Base-by-base conservation (phyloP, 495 filamentous ascomycete genomes). In the Amorphotheca resinae region DNA sequence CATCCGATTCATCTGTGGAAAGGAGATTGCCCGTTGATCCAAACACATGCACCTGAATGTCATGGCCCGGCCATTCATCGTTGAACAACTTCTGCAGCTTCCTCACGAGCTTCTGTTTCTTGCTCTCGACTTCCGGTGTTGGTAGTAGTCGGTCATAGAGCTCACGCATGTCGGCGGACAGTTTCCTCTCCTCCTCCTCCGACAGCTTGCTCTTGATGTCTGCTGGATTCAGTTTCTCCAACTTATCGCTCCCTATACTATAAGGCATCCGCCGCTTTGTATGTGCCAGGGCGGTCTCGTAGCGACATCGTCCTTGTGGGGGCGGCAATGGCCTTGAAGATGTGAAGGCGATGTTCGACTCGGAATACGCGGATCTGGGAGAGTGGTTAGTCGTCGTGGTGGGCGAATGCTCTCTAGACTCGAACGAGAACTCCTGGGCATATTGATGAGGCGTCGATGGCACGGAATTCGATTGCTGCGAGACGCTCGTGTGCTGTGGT, bases 11-110 rank as follows among this genome's bases (percentile, higher is more conserved):
- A 64, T 84, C 89, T 14, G 93, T 93, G 59, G 86, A 95, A 28
- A 96, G 70, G 53, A 93, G 69, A 58, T 98, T 98, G 38, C 91
- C 91, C 30, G 93, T 95, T 4, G 93, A 96, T 15, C 91, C 91
- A 73, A 96, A 98, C 22, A 96, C 76, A 58, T 93, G 79, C 14
- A 93, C 93, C 56, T 76, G 76, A 50, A 95, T 95, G 45, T 89
- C 72, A 51, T 83, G 80, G 1, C 84, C 87, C 1, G 91, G 91
- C 88, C 88, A 98, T 52, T 88, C 76, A 7, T 82, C 65, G 53
- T 89, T 89, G 60, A 98, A 75, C 22, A 95, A 64, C 48, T 72
- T 80, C 58, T 93, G 82, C 56, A 96, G 62, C 65, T 96, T 96
- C 46, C 70, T 64, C 33, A 96, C 78, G 46, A 98, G 75, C 50